These are phyloP conservation scores for Aspergillus olivimuriae DNA, from an alignment of 495 filamentous ascomycete genomes.

Conservation along the genomic window DNA sequence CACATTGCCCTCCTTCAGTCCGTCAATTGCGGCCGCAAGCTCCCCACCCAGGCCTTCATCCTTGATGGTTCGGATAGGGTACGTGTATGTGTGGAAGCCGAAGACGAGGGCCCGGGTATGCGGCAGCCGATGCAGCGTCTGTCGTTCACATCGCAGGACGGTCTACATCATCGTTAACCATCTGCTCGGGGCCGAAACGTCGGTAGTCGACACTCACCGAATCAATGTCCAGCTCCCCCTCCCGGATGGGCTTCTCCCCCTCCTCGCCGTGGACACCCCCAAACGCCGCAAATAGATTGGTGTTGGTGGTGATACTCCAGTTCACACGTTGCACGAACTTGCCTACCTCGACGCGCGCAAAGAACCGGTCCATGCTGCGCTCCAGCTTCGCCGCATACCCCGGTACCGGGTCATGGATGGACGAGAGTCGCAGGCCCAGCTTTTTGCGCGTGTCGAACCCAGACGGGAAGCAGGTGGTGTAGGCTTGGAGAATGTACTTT, in stretches of 20 bases:
- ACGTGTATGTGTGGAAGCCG: slow-evolving; percentile 74
- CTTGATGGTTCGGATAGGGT: slow-evolving; percentile 60
- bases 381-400: slow-evolving; percentile 64
- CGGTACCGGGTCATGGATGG: slow-evolving; percentile 67
- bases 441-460: slow-evolving; percentile 64
- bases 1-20: slow-evolving; percentile 60
- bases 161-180: slow-evolving; percentile 28
- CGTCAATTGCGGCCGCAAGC: slow-evolving; percentile 66
- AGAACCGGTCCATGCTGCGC: slow-evolving; percentile 73
- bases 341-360: slow-evolving; percentile 41
- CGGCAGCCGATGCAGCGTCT: slow-evolving; percentile 70
- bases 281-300: slow-evolving; percentile 49
- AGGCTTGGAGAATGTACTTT: slow-evolving; percentile 58
- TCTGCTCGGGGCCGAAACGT: neutral
- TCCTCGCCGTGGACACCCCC: slow-evolving; percentile 32
- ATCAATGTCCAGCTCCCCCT: slow-evolving; percentile 44
- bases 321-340: slow-evolving; percentile 37
- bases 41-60: slow-evolving; percentile 59
- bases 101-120: slow-evolving; percentile 62
- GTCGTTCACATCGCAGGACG: slow-evolving; percentile 63
- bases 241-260: slow-evolving; percentile 33
- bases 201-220: slow-evolving; percentile 24
- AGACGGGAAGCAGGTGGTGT: slow-evolving; percentile 63
- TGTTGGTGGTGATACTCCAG: slow-evolving; percentile 59
- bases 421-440: slow-evolving; percentile 52